phyloP scores from a whole-genome alignment of 768 basidiomycete species.

The Porphyrellus cyaneotinctus region DNA sequence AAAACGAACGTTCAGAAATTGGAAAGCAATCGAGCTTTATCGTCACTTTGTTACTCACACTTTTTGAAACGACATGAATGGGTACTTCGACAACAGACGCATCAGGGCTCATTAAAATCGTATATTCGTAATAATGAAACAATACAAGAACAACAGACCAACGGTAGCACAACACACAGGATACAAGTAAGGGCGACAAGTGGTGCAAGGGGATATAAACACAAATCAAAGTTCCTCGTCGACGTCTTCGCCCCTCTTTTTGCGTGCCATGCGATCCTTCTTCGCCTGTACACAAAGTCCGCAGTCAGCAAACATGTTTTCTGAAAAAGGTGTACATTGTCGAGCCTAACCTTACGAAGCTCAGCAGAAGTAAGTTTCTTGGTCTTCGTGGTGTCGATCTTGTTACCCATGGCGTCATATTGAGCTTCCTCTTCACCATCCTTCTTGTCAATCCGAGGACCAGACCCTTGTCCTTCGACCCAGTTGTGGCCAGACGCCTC shows the following conservation, averaged over 20 bases:
- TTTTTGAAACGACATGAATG: no score
- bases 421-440: slow-evolving; percentile 85
- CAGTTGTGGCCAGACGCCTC: slow-evolving; percentile 99
- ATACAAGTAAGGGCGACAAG: slow-evolving; percentile 11
- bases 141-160: slow-evolving; percentile 20
- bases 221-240: slow-evolving; percentile 48
- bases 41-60: no score
- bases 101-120: neutral
- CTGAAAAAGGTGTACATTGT: neutral
- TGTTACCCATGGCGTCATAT: slow-evolving; percentile 99
- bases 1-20: no score
- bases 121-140: slow-evolving; percentile 15
- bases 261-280: slow-evolving; percentile 93
- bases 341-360: slow-evolving; percentile 61
- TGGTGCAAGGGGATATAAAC: slow-evolving; percentile 7
- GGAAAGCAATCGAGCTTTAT: no score
- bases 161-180: slow-evolving; percentile 12
- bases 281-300: slow-evolving; percentile 44
- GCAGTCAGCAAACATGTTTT: slow-evolving; percentile 10
- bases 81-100: no score
- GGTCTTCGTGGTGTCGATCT: slow-evolving; percentile 77
- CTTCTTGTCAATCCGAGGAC: slow-evolving; percentile 91
- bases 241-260: slow-evolving; percentile 81
- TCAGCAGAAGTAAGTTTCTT: slow-evolving; percentile 86
- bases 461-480: slow-evolving; percentile 98